phyloP scores from a whole-genome alignment of 805 yeast genomes.

The Starmerella vaccinii region DNA sequence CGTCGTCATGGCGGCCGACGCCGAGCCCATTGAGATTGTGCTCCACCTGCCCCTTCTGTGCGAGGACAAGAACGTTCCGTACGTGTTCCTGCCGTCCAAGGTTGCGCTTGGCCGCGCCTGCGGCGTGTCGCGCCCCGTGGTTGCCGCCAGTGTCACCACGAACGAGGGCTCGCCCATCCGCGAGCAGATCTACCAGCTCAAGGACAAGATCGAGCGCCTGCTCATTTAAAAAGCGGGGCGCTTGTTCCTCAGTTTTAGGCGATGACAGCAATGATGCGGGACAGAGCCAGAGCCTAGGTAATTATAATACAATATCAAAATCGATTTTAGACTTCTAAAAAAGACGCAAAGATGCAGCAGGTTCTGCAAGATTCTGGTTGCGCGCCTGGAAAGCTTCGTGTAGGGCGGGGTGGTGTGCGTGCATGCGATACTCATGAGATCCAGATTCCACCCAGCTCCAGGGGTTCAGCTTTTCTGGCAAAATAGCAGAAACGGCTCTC shows the following conservation, averaged over 20 bases:
- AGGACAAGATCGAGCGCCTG: slow-evolving; percentile 98
- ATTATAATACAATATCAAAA: not conserved
- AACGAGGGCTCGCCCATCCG: slow-evolving; percentile 97
- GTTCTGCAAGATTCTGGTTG: too few species aligned
- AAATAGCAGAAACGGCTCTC: too few species aligned
- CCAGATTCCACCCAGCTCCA: too few species aligned
- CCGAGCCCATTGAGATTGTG: slow-evolving; percentile 97
- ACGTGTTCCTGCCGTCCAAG: slow-evolving; percentile 97
- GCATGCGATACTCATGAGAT: too few species aligned
- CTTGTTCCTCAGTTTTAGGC: slow-evolving; percentile 9
- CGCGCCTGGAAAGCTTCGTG: too few species aligned
- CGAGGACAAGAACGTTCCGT: slow-evolving; percentile 99
- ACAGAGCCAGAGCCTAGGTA: slow-evolving; percentile 24
- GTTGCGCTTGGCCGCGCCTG: slow-evolving; percentile 99
- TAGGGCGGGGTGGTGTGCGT: too few species aligned
- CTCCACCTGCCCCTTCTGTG: slow-evolving; percentile 94
- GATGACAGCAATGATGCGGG: slow-evolving; percentile 26
- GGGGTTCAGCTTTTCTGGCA: too few species aligned
- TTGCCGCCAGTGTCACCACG: slow-evolving; percentile 96
- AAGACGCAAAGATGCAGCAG: too few species aligned
- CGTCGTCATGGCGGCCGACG: slow-evolving; percentile 99
- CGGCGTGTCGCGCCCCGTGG: slow-evolving; percentile 99
- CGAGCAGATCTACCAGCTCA: slow-evolving; percentile 92
- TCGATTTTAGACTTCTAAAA: not conserved
- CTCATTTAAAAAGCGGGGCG: slow-evolving; percentile 53